Percentiles rank a stretch among this genome's conserved stretches.
Conservation (phyloP, 139 green algal species). For the Tetradesmus lagerheimii region DNA sequence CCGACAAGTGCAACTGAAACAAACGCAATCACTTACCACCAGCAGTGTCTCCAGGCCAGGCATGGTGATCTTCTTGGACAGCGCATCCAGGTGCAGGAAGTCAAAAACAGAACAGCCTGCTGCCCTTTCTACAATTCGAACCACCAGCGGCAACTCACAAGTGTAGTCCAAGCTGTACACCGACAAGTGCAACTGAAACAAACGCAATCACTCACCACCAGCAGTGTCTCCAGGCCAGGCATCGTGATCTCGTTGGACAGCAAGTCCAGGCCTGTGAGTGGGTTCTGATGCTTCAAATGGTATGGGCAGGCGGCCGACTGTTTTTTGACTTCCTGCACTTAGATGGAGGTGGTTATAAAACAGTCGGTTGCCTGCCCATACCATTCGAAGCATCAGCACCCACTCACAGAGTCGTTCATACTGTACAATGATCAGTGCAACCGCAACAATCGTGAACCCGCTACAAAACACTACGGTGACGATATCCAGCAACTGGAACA, state of each 20-base stretch:
- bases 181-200: too few relatives aligned
- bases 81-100: conserved; percentile 63
- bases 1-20: too few relatives aligned
- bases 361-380: conserved; percentile 54
- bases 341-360: conserved; percentile 81
- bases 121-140: conserved; percentile 42
- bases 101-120: conserved; percentile 75
- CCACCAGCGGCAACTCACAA: conserved; percentile 44
- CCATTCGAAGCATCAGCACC: too few relatives aligned
- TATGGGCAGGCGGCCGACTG: conserved; percentile 54
- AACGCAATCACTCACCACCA: conserved; percentile 11
- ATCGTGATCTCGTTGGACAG: conserved; percentile 25
- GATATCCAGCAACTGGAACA: too few relatives aligned
- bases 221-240: conserved; percentile 43
- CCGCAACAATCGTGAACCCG: too few relatives aligned
- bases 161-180: background rate
- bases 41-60: conserved; percentile 46
- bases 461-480: too few relatives aligned
- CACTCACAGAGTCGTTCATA: background rate
- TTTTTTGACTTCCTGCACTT: conserved; percentile 82
- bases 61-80: conserved; percentile 18
- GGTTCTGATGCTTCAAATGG: too few relatives aligned
- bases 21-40: background rate
- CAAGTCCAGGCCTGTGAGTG: conserved; percentile 24
- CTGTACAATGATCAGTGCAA: too few relatives aligned